Conservation (phyloP, 768 basidiomycete genomes). For the Termitomyces sp. region DNA sequence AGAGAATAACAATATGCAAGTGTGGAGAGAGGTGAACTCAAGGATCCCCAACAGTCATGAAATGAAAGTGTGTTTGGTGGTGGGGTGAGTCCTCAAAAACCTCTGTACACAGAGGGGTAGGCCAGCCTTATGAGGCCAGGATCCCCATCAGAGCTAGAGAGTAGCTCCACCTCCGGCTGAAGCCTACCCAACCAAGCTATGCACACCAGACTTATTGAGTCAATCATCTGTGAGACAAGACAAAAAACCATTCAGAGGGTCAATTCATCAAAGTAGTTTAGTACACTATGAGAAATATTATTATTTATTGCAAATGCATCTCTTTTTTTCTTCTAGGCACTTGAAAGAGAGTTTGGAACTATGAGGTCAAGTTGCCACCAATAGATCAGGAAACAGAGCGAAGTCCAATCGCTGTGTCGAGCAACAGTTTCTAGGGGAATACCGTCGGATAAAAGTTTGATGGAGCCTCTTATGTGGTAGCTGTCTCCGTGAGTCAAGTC, state of each 20-base stretch:
- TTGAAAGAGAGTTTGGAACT: background rate
- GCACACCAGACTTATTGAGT: background rate
- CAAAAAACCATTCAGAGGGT: too few relatives aligned
- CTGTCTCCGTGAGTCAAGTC: background rate
- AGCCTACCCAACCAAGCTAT: too few relatives aligned
- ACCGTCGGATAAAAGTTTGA: background rate
- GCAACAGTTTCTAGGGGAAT: background rate
- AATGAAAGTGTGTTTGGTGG: too few relatives aligned
- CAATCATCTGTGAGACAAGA: background rate
- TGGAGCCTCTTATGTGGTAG: constrained; percentile 1
- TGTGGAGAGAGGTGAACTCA: too few relatives aligned
- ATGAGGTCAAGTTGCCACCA: constrained; percentile 3
- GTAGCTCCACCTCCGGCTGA: too few relatives aligned
- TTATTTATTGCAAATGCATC: background rate
- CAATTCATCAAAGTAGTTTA: background rate
- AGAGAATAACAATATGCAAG: too few relatives aligned
- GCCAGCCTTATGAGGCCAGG: too few relatives aligned
- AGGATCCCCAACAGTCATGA: too few relatives aligned
- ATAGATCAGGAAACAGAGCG: constrained; percentile 4
- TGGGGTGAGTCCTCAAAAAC: too few relatives aligned
- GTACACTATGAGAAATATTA: background rate
- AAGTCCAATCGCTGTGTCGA: background rate
- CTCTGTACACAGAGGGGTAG: too few relatives aligned
- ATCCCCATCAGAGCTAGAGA: too few relatives aligned
- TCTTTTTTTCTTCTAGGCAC: background rate